A percentile compares a stretch with the other conserved stretches of the same genome.
Conservation (phyloP, 176 grass and related monocot species). For the Phragmites australis region DNA sequence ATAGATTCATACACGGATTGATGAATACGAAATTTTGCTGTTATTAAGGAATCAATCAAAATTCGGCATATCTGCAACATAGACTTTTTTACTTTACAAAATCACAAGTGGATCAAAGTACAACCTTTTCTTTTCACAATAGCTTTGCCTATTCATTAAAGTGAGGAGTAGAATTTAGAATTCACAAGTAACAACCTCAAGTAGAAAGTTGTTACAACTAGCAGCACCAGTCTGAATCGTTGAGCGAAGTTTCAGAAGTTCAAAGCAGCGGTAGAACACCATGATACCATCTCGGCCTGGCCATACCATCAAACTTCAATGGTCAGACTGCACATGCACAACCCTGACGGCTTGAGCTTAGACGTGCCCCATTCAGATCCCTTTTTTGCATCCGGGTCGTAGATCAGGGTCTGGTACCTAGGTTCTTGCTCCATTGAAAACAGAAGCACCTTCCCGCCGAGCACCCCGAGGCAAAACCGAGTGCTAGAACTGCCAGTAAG, state of each 20-base stretch:
- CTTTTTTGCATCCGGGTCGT: conserved; percentile 46
- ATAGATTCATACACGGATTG: neutral
- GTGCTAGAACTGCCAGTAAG: conserved; percentile 54
- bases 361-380: conserved; percentile 64
- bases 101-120: neutral
- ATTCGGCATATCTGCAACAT: neutral
- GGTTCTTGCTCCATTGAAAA: conserved; percentile 56
- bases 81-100: neutral
- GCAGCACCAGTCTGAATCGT: neutral
- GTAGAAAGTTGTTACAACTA: neutral
- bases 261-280: neutral
- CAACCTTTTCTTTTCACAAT: neutral
- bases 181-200: neutral
- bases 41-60: neutral
- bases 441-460: conserved; percentile 51
- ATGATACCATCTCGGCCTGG: neutral
- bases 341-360: conserved; percentile 39
- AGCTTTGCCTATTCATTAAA: neutral
- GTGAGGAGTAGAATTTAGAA: neutral
- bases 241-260: neutral
- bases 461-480: conserved; percentile 57
- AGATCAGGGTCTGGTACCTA: conserved; percentile 53
- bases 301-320: conserved; percentile 51
- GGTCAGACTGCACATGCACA: conserved; percentile 64
- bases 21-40: neutral